Percentiles rank a stretch among this genome's conserved stretches.
Conservation (phyloP, 257 asterid genomes). For the Nicotiana otophora region DNA sequence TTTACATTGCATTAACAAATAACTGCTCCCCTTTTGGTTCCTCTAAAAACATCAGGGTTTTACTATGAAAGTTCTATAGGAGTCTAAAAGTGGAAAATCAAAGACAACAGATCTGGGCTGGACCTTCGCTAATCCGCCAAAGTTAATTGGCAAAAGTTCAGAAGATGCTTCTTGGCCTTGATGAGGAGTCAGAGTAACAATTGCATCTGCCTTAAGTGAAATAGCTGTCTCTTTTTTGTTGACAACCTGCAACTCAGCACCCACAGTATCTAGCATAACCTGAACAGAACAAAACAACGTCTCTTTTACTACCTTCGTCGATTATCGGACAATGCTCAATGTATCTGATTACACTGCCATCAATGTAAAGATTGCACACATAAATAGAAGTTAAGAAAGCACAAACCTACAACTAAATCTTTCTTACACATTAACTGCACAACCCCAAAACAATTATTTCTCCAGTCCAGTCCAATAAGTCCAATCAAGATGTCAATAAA, state of each 20-base stretch:
- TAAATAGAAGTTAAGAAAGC: neutral
- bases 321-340: neutral
- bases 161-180: conserved; percentile 65
- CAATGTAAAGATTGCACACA: neutral
- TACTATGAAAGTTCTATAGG: neutral
- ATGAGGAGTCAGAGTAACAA: conserved; percentile 64
- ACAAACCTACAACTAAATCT: neutral
- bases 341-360: neutral
- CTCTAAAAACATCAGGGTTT: neutral
- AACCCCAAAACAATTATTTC: neutral
- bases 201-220: conserved; percentile 55
- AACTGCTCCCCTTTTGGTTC: neutral
- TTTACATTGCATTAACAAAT: neutral
- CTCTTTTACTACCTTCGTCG: neutral
- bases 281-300: conserved; percentile 22
- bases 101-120: neutral
- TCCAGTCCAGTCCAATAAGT: neutral
- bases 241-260: conserved; percentile 74
- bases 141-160: conserved; percentile 62
- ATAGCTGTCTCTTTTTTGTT: conserved; percentile 52
- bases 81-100: neutral
- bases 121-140: conserved; percentile 65
- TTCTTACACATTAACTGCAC: neutral
- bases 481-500: neutral
- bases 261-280: conserved; percentile 83